Evolutionary conservation across 352 stramenopile genomes (phyloP).

Genomic region (Globisporangium ultimum): DNA sequence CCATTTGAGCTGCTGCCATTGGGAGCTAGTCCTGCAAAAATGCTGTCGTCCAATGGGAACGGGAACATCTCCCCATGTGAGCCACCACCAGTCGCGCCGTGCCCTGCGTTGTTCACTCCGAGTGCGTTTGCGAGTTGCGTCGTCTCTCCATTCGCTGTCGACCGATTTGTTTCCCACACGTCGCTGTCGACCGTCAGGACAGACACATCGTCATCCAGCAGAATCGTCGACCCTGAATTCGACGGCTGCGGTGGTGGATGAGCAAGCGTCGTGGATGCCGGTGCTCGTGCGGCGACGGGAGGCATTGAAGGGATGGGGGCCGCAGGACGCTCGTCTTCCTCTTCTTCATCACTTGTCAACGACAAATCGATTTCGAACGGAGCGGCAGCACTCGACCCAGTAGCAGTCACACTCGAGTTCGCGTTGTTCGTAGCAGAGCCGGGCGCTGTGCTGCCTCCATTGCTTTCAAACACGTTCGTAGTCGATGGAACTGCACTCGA

Average conservation of each 20-base stretch:
- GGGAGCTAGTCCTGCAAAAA: slow-evolving; percentile 32
- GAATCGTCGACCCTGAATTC: slow-evolving; percentile 18
- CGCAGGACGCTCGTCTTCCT: slow-evolving; percentile 21
- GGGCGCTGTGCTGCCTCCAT: slow-evolving; percentile 4
- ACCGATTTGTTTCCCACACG: slow-evolving; percentile 46
- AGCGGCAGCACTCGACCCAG: slow-evolving; percentile 23
- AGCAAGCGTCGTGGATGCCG: not conserved
- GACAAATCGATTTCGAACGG: slow-evolving; percentile 75
- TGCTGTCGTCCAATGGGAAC: slow-evolving; percentile 57
- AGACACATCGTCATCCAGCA: slow-evolving; percentile 57
- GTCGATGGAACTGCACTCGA: not conserved
- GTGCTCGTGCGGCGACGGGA: not conserved
- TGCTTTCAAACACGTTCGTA: not conserved
- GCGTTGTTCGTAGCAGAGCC: slow-evolving; percentile 7
- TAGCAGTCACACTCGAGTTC: slow-evolving; percentile 1
- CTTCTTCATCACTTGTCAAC: slow-evolving; percentile 68
- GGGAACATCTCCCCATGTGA: slow-evolving; percentile 34
- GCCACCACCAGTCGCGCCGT: slow-evolving; percentile 3
- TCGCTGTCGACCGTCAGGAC: slow-evolving; percentile 67
- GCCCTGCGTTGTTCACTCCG: not conserved
- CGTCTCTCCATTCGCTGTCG: slow-evolving; percentile 20
- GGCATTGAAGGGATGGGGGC: slow-evolving; percentile 4
- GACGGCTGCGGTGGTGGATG: slow-evolving; percentile 8
- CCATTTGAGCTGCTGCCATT: slow-evolving; percentile 15
- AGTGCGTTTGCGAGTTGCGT: slow-evolving; percentile 19